Evolutionary conservation across 2,329 filamentous ascomycete species (phyloP).

Genomic region (Phialophora chinensis): DNA sequence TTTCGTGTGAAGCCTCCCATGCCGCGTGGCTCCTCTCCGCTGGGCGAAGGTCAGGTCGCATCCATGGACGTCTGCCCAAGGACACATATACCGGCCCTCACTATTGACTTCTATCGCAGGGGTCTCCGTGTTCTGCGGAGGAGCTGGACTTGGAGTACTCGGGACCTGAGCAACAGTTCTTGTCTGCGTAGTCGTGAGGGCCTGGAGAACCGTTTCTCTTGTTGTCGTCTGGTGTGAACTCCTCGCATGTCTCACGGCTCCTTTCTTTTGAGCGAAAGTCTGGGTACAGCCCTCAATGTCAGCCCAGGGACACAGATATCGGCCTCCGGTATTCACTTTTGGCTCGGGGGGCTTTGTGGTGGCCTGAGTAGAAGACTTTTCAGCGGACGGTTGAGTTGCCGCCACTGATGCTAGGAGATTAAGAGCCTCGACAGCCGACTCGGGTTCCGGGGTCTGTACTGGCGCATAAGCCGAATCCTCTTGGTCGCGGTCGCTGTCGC

Average conservation of each 20-base stretch:
- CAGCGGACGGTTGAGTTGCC: not conserved
- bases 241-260: constrained; percentile 32
- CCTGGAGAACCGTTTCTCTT: not conserved
- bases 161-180: not conserved
- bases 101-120: constrained; percentile 7
- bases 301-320: constrained; percentile 34
- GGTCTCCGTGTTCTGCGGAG: not conserved
- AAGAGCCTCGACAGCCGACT: not conserved
- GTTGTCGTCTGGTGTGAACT: not conserved
- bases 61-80: constrained; percentile 23
- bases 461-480: not conserved
- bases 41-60: constrained; percentile 33
- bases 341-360: not conserved
- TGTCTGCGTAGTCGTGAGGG: not conserved
- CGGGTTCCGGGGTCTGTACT: not conserved
- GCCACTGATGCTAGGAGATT: constrained; percentile 9
- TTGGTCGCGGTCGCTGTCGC: not conserved
- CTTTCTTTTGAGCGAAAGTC: constrained; percentile 29
- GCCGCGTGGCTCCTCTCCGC: constrained; percentile 26
- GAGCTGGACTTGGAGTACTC: not conserved
- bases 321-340: constrained; percentile 4
- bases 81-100: constrained; percentile 32
- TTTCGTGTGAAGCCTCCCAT: constrained; percentile 27
- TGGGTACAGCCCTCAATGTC: constrained; percentile 26
- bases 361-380: not conserved